Conservation (phyloP, 2,329 filamentous ascomycete genomes). For the Fusarium circinatum region DNA sequence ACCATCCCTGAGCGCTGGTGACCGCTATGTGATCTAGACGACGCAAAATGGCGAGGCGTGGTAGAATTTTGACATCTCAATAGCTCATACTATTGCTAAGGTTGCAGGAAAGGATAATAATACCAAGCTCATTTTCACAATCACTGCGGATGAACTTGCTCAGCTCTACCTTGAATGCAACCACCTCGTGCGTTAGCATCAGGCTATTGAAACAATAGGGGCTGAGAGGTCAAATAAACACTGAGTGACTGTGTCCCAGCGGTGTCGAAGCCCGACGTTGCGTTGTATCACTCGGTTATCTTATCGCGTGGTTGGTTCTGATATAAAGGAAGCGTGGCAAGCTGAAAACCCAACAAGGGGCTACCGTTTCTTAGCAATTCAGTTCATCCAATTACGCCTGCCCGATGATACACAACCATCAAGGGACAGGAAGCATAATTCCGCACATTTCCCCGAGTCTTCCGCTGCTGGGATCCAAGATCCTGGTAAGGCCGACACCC, state of each 20-base stretch:
- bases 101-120: rapidly evolving
- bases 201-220: rapidly evolving
- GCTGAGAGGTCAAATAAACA: neutral
- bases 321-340: neutral
- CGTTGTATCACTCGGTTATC: neutral
- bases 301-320: neutral
- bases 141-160: neutral
- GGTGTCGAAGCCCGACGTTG: neutral
- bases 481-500: neutral
- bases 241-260: neutral
- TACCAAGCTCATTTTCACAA: rapidly evolving
- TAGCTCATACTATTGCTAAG: rapidly evolving
- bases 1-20: rapidly evolving
- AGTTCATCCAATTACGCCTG: neutral
- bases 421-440: neutral
- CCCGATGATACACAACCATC: neutral
- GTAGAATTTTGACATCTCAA: rapidly evolving
- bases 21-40: neutral
- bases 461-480: neutral
- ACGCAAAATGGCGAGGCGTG: rapidly evolving
- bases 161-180: neutral
- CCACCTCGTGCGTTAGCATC: neutral
- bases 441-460: neutral
- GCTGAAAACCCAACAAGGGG: neutral
- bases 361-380: neutral